Evolutionary conservation across 2,329 filamentous ascomycete species (phyloP), one percentile per base, ranked within the genome.

Genomic region (Penicillium sp.): DNA sequence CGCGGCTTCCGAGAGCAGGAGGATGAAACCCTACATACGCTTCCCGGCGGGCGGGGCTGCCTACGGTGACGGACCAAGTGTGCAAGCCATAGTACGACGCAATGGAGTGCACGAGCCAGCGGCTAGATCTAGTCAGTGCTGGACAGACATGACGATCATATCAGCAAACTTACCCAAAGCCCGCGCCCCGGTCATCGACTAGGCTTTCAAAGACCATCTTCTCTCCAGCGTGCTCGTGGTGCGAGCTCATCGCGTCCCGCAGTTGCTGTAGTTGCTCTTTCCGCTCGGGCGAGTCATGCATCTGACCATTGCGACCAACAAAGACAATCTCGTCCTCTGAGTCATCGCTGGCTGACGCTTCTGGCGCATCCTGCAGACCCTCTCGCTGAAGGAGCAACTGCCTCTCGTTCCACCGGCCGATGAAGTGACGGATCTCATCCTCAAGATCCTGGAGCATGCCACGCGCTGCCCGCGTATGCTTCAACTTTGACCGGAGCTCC

Each of bases 31-130:
- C 85, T 14, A 95, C 81, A 54, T 93, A 95, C 6, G 92, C 87
- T 45, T 92, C 83, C 35, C 85, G 77, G 35, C 82, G 76, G 10
- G 80, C 76, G 2, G 86, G 82, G 48, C 79, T 73, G 20, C 80
- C 80, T 1, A 82, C 74, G 0, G 83, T 84, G 42, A 90, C 77
- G 3, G 85, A 89, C 69, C 81, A 87, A 13, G 89, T 95, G 44
- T 80, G 77, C 39, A 95, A 74, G 30, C 88, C 89, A 59, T 96
- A 96, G 63, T 96, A 96, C 27, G 83, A 79, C 7, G 86, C 90
- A 47, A 96, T 89, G 41, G 85, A 84, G 64, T 96, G 89, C 1
- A 93, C 86, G 37, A 96, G 77, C 85, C 89, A 96, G 47, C 90
- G 84, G 50, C 85, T 90, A 32, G 18, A 42, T 12, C 10, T 13